These are phyloP conservation scores for Mrakiaceae sp. DNA, from an alignment of 1,284 basidiomycete species.

Conservation along the genomic window DNA sequence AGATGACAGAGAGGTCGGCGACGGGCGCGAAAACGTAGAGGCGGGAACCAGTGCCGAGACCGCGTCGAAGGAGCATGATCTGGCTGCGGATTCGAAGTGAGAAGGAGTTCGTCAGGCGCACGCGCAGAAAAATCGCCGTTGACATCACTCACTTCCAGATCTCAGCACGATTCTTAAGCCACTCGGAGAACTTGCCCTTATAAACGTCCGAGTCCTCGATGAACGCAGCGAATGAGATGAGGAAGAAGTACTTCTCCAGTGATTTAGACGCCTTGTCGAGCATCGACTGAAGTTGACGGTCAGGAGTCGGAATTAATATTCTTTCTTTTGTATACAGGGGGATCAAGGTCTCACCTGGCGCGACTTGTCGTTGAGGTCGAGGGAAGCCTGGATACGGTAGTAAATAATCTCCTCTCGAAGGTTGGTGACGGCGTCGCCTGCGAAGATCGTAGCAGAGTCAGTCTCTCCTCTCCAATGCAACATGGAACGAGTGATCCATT, in stretches of 20 bases:
- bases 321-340: too few species aligned
- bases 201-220: constrained; percentile 57
- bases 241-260: constrained; percentile 65
- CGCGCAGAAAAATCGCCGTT: constrained; percentile 15
- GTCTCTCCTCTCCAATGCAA: constrained; percentile 1
- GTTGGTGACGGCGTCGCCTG: constrained; percentile 77
- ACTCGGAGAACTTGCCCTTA: constrained; percentile 62
- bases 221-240: constrained; percentile 87
- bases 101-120: not conserved
- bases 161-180: constrained; percentile 77
- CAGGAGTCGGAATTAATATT: not conserved
- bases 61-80: constrained; percentile 69
- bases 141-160: constrained; percentile 70
- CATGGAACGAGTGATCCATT: constrained; percentile 27
- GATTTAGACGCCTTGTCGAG: constrained; percentile 38
- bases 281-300: not conserved
- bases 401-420: constrained; percentile 77
- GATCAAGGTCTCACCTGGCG: constrained; percentile 24
- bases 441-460: not conserved
- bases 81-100: constrained; percentile 44
- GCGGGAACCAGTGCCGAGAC: constrained; percentile 45
- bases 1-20: constrained; percentile 60
- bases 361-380: constrained; percentile 56
- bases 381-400: constrained; percentile 64
- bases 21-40: constrained; percentile 80